phyloP scores from a whole-genome alignment of 2,329 filamentous ascomycete species.

The Neopestalotiopsis sp. region DNA sequence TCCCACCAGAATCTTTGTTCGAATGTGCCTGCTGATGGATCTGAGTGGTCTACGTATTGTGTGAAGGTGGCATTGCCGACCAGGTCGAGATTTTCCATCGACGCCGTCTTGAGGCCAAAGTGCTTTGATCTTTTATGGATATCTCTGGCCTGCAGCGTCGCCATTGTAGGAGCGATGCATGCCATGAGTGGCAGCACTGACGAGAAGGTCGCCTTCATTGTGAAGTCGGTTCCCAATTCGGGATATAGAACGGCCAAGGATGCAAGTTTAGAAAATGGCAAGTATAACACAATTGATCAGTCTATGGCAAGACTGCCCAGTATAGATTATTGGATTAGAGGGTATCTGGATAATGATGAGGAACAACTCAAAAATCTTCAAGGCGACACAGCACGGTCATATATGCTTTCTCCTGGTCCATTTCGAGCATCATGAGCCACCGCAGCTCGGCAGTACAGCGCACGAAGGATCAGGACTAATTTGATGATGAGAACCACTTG shows the following conservation, averaged over 20 bases:
- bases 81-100: conserved; percentile 7
- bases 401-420: not conserved
- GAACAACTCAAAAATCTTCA: not conserved
- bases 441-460: not conserved
- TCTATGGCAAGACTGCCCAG: not conserved
- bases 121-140: conserved; percentile 1
- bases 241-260: not conserved
- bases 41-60: conserved; percentile 20
- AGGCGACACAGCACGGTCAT: not conserved
- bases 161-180: conserved; percentile 1
- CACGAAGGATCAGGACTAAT: not conserved
- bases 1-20: conserved; percentile 26
- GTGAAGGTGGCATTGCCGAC: conserved; percentile 22
- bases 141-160: conserved; percentile 1
- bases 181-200: conserved; percentile 9
- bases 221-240: not conserved
- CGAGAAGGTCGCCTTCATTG: conserved; percentile 12
- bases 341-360: not conserved
- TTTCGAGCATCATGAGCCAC: not conserved
- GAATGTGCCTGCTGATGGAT: conserved; percentile 22
- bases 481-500: not conserved
- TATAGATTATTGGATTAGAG: not conserved
- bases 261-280: not conserved
- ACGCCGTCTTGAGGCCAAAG: conserved; percentile 12
- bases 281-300: not conserved